Base-by-base conservation (phyloP, 176 grass and related monocot genomes). In the Rhynchospora tenuis region DNA sequence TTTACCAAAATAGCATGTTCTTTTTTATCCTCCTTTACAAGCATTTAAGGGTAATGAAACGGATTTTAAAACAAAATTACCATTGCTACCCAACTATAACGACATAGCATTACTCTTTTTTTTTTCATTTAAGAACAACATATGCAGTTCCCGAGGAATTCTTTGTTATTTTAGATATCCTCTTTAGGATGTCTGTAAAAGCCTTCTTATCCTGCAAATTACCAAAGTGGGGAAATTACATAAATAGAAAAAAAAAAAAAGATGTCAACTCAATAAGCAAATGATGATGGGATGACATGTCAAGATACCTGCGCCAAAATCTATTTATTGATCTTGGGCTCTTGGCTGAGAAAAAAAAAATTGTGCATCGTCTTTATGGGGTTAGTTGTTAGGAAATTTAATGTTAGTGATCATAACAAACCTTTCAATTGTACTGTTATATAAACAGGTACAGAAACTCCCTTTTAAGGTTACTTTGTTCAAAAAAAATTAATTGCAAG, bases 191-290 rank as follows among this genome's bases (percentile, higher is more conserved):
- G 0, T 59, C 77, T 23, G 33, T 0, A 86, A 94, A 92, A 56
- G 28, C 76, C 73, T 28, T 54, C 88, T 88, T 90, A 46, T 90
- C 92, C 90, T 94, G 83, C 69, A 88, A 42, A n/a, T 86, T 28
- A 19, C 44, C 57, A 51, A 61, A 64, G n/a, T 29, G 5, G n/a
- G 52, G 5, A 43, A 72, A 26, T 9, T 44, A 46, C 24, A 7
- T 63, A 83, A 78, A 26, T 1, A 15, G 28, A 28, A 51, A 26
- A 65, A 46, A 17, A 50, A 83, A 67, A 22, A 4, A 67, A 22
- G 1, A 11, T 16, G 31, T 27, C 0, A 44, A 60, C 5, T 84
- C 14, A 38, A 26, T 6, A 17, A 42, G 20, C 63, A 84, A 20
- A 64, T 42, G 57, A 47, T 12, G 44, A 71, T 23, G 6, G 29